Evolutionary conservation across 768 basidiomycete genomes (phyloP).

Genomic region (Calocybe gangraenosa): DNA sequence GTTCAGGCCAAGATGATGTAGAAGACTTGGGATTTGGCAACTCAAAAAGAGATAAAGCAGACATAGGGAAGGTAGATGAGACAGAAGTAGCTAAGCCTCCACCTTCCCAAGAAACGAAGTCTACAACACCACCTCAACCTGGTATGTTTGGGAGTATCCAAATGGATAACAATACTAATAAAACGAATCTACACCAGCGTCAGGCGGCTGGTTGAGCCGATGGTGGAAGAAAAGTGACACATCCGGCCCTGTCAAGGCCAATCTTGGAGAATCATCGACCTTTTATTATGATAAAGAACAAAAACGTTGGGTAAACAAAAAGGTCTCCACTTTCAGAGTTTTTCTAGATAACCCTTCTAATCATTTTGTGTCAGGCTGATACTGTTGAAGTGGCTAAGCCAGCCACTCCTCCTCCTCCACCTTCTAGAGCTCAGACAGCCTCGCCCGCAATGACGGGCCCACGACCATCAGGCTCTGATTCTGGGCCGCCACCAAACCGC

Average conservation of each 20-base stretch:
- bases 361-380: conserved; percentile 42
- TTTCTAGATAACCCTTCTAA: conserved; percentile 1
- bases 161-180: not conserved
- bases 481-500: conserved; percentile 41
- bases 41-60: conserved; percentile 33
- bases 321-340: conserved; percentile 44
- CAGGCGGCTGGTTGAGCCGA: conserved; percentile 70
- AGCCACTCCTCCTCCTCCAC: conserved; percentile 64
- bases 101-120: conserved; percentile 7
- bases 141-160: conserved; percentile 19
- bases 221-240: conserved; percentile 71
- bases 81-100: conserved; percentile 19
- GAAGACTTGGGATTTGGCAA: conserved; percentile 95
- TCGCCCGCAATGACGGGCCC: conserved; percentile 61
- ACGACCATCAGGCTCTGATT: conserved; percentile 23
- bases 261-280: conserved; percentile 82
- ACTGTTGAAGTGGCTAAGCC: conserved; percentile 51
- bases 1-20: conserved; percentile 55
- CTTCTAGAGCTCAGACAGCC: conserved; percentile 80
- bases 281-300: conserved; percentile 96
- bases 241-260: conserved; percentile 81
- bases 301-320: conserved; percentile 95
- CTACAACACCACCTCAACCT: conserved; percentile 17
- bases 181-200: conserved; percentile 16
- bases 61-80: conserved; percentile 20